phyloP scores from a whole-genome alignment of 2,329 filamentous ascomycete species.

The Incumbomyces lentus region DNA sequence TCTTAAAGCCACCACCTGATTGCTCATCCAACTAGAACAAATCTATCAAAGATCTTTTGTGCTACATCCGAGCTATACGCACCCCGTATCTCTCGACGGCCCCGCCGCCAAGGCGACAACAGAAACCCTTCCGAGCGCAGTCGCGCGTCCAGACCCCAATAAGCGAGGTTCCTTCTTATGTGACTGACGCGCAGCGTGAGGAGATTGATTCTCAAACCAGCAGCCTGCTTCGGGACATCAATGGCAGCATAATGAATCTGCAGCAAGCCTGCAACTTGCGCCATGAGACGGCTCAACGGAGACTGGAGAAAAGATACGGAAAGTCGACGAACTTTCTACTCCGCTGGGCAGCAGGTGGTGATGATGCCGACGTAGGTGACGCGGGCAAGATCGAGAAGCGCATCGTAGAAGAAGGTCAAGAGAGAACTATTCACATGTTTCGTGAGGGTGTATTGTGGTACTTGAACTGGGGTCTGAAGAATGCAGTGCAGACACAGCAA shows the following conservation, averaged over 20 bases:
- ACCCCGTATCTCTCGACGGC: slow-evolving; percentile 82
- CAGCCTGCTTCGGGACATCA: slow-evolving; percentile 72
- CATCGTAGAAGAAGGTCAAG: slow-evolving; percentile 57
- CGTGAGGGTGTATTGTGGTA: slow-evolving; percentile 78
- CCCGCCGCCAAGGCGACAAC: slow-evolving; percentile 33
- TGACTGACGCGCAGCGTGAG: slow-evolving; percentile 75
- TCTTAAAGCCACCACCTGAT: slow-evolving; percentile 15
- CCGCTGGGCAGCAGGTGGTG: slow-evolving; percentile 51
- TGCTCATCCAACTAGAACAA: slow-evolving; percentile 52
- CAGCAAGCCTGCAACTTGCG: slow-evolving; percentile 74
- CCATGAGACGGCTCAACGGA: slow-evolving; percentile 59
- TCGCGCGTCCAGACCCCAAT: slow-evolving; percentile 27
- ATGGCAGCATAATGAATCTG: slow-evolving; percentile 67
- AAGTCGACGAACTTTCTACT: slow-evolving; percentile 46
- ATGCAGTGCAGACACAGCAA: slow-evolving; percentile 67
- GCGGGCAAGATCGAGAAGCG: slow-evolving; percentile 55
- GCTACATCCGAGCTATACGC: slow-evolving; percentile 71
- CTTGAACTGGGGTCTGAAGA: slow-evolving; percentile 63
- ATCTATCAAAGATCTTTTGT: slow-evolving; percentile 70
- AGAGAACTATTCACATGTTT: slow-evolving; percentile 57
- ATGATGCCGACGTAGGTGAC: slow-evolving; percentile 33
- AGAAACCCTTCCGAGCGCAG: slow-evolving; percentile 23
- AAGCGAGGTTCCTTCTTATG: slow-evolving; percentile 35
- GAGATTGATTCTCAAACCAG: slow-evolving; percentile 82
- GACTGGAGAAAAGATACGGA: slow-evolving; percentile 64